phyloP scores from a whole-genome alignment of 148 eudicot species.

The Heliosperma pusillum region DNA sequence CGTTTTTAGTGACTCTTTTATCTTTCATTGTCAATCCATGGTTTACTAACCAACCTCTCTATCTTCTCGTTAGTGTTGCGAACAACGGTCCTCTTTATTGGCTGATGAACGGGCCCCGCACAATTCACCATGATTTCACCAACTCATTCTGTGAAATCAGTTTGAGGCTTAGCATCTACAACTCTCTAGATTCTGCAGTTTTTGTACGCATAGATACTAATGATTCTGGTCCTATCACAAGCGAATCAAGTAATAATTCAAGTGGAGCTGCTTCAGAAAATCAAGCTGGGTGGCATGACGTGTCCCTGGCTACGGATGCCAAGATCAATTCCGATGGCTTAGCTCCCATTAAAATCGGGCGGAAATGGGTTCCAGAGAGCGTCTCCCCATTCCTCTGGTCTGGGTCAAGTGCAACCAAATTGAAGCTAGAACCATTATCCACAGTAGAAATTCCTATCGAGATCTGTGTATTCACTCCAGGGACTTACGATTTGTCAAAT shows the following conservation, averaged over 20 bases:
- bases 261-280: conserved; percentile 40
- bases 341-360: conserved; percentile 21
- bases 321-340: conserved; percentile 39
- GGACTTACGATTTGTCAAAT: conserved; percentile 75
- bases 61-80: conserved; percentile 37
- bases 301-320: conserved; percentile 41
- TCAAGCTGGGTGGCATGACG: conserved; percentile 81
- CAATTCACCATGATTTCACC: conserved; percentile 55
- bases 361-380: conserved; percentile 34
- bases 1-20: not conserved
- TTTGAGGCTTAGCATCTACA: conserved; percentile 62
- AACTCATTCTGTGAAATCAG: conserved; percentile 61
- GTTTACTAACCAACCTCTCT: conserved; percentile 6
- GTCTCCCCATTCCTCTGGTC: conserved; percentile 82
- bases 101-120: conserved; percentile 68
- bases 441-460: conserved; percentile 61
- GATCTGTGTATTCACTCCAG: conserved; percentile 72
- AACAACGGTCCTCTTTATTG: conserved; percentile 70
- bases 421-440: conserved; percentile 54
- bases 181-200: conserved; percentile 46
- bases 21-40: not conserved
- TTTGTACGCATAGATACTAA: conserved; percentile 47
- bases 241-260: conserved; percentile 28
- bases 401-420: conserved; percentile 58
- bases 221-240: conserved; percentile 35